Base-by-base conservation (phyloP, 192 early-diverging fungal species). In the Thamnidium elegans region DNA sequence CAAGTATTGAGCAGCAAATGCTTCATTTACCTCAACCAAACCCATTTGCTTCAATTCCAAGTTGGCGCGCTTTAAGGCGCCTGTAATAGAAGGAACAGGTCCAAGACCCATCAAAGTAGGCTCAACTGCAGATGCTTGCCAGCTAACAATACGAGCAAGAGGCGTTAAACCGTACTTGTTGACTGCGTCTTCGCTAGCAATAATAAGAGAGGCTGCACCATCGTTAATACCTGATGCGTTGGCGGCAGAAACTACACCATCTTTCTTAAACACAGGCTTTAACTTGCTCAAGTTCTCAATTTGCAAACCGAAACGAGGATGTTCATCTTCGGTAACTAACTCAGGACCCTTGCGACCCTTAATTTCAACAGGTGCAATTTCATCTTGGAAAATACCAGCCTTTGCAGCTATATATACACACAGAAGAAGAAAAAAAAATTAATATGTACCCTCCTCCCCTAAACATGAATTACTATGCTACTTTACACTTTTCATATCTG, bases 51-150 rank as follows among this genome's bases (percentile, higher is more conserved):
- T 84, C 50, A 97, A 70, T 13, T 74, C 63, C 55, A 96, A 75
- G 15, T 86, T 86, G 47, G 94, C 90, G 69, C 85, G 84, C 66
- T 87, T 89, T 63, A 99, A 84, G 11, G 89, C 95, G 10, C 83
- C 88, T 26, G 84, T 81, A 65, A 97, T 95, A 62, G 97, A 94
- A 13, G 89, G 87, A 48, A 93, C 95, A 11, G 97, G 97, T 17
- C 97, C 97, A 61, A 96, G 93, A 78, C 94, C 95, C 94, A 97
- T 97, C 79, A 96, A 90, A 48, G 78, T 84, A 62, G 95, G 95
- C 58, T 97, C 94, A 30, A 95, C 93, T 42, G 93, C 95, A 52
- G 88, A 83, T 32, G 89, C 87, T 65, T 85, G 80, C 86, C 89
- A 96, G 70, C 83, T 86, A 15, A 96, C 89, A 50, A 96, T 81